Evolutionary conservation across 2,329 filamentous ascomycete genomes (phyloP).

Genomic region (Colletotrichum orbiculare): DNA sequence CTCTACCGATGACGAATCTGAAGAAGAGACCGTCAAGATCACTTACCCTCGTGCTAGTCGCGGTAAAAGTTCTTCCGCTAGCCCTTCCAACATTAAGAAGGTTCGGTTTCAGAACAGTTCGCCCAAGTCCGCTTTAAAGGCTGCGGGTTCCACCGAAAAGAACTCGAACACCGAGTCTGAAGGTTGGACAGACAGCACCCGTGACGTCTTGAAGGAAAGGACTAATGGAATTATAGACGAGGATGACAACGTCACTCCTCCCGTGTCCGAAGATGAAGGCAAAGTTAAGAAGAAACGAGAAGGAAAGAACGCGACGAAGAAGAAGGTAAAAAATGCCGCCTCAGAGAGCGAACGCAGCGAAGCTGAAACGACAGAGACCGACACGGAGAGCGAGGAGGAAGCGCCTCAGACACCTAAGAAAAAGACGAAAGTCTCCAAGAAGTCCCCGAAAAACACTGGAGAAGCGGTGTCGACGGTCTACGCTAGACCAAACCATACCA

Average conservation of each 20-base stretch:
- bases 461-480: not conserved
- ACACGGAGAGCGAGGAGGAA: slow-evolving; percentile 39
- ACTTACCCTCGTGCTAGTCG: slow-evolving; percentile 57
- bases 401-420: slow-evolving; percentile 15
- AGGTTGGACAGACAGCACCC: slow-evolving; percentile 16
- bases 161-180: slow-evolving; percentile 29
- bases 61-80: slow-evolving; percentile 1
- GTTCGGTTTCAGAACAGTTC: slow-evolving; percentile 54
- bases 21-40: slow-evolving; percentile 59
- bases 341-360: slow-evolving; percentile 37
- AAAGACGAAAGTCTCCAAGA: slow-evolving; percentile 36
- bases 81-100: slow-evolving; percentile 49
- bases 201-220: slow-evolving; percentile 17
- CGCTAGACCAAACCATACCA: slow-evolving; percentile 21
- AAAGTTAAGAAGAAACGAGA: slow-evolving; percentile 30
- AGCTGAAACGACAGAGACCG: slow-evolving; percentile 40
- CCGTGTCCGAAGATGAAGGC: slow-evolving; percentile 27
- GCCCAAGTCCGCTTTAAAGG: slow-evolving; percentile 53
- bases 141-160: slow-evolving; percentile 39
- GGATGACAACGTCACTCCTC: slow-evolving; percentile 10
- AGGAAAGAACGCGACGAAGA: slow-evolving; percentile 31
- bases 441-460: slow-evolving; percentile 29
- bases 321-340: slow-evolving; percentile 30
- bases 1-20: slow-evolving; percentile 63
- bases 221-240: slow-evolving; percentile 16